Conservation (phyloP, 495 filamentous ascomycete genomes). For the Alectoria sarmentosa region DNA sequence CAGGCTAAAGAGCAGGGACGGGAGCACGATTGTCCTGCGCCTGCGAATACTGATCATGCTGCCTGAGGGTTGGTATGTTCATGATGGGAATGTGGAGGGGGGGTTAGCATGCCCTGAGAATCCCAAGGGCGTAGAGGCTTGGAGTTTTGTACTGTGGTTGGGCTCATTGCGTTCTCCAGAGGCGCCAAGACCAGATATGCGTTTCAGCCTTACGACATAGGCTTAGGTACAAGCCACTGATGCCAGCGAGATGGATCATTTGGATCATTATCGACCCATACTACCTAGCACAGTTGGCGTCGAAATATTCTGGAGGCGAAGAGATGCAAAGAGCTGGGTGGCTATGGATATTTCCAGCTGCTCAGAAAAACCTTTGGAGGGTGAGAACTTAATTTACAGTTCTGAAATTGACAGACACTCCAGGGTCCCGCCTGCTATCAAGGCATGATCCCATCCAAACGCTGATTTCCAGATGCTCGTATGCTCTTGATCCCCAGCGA, state of each 20-base stretch:
- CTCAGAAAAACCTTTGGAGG: background rate
- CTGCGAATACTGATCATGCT: slow-evolving; percentile 16
- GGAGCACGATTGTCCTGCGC: background rate
- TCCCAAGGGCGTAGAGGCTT: background rate
- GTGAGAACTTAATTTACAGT: background rate
- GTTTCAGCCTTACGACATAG: no score
- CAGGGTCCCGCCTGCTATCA: background rate
- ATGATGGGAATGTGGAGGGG: background rate
- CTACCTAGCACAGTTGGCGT: no score
- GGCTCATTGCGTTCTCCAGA: no score
- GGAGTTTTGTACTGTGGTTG: background rate
- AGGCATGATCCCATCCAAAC: background rate
- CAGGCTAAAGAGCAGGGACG: slow-evolving; percentile 1
- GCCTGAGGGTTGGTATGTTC: background rate
- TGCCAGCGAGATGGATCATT: no score
- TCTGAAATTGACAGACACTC: background rate
- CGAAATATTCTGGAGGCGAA: no score
- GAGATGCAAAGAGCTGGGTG: no score
- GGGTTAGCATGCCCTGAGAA: background rate
- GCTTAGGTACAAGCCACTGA: no score
- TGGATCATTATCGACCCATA: no score
- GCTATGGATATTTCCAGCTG: no score
- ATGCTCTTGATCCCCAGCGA: background rate
- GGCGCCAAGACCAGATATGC: no score
- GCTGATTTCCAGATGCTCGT: background rate